phyloP scores from a whole-genome alignment of 495 filamentous ascomycete genomes.

The Chaetomium tenue region DNA sequence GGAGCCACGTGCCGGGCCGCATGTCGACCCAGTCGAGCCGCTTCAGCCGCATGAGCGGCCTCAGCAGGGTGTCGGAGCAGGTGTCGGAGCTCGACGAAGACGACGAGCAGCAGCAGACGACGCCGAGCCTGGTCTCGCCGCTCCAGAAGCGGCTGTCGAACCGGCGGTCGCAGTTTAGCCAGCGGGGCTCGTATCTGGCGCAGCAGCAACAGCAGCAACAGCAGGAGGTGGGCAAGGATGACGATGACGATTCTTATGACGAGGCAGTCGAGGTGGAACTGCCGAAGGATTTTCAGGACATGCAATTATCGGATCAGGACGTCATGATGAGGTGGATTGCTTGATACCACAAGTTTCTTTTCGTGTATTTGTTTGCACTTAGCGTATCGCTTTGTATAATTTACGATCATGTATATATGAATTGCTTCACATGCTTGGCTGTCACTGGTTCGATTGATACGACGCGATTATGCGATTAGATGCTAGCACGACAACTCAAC shows the following conservation, averaged over 20 bases:
- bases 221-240: not conserved
- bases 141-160: conserved; percentile 3
- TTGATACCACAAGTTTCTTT: conserved; percentile 15
- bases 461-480: not conserved
- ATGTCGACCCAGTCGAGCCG: conserved; percentile 12
- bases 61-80: conserved; percentile 1
- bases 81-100: conserved; percentile 12
- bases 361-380: not conserved
- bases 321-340: conserved; percentile 20
- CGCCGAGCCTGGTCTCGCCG: conserved; percentile 2
- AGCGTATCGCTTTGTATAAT: not conserved
- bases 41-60: conserved; percentile 4
- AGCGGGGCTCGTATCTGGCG: conserved; percentile 6
- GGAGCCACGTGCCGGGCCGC: not conserved
- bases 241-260: conserved; percentile 27
- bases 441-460: not conserved
- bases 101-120: conserved; percentile 7
- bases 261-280: conserved; percentile 30
- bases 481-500: not conserved
- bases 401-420: not conserved
- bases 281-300: conserved; percentile 22
- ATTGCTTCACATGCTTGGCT: not conserved
- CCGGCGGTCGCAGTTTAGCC: conserved; percentile 16
- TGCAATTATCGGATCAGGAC: conserved; percentile 19
- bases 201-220: not conserved